Evolutionary conservation across 2,329 filamentous ascomycete species (phyloP).

Genomic region (Lanzia echinophila): DNA sequence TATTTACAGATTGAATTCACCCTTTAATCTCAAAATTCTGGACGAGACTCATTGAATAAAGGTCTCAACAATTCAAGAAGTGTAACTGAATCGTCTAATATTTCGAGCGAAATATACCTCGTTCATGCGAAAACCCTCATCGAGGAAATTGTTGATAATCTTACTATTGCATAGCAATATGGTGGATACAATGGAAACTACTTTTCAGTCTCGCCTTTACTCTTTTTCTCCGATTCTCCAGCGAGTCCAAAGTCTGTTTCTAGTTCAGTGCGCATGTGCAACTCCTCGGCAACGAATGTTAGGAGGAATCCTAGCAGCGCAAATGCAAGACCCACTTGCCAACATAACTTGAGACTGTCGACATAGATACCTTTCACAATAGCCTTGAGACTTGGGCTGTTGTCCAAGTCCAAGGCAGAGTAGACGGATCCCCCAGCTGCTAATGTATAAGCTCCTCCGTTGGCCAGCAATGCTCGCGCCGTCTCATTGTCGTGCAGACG

Average conservation of each 20-base stretch:
- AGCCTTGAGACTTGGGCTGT: neutral
- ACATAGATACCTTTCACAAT: neutral
- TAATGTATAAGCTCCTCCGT: neutral
- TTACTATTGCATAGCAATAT: too few relatives aligned
- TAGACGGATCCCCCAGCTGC: neutral
- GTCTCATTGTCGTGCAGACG: neutral
- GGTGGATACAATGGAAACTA: too few relatives aligned
- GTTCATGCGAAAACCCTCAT: too few relatives aligned
- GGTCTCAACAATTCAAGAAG: too few relatives aligned
- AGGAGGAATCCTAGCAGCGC: neutral
- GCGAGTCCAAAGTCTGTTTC: constrained; percentile 3
- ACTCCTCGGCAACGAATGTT: neutral
- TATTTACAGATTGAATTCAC: too few relatives aligned
- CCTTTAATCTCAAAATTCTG: too few relatives aligned
- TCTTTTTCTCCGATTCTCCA: too few relatives aligned
- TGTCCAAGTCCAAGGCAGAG: neutral
- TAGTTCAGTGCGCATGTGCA: constrained; percentile 6
- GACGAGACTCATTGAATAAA: too few relatives aligned
- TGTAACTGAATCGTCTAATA: too few relatives aligned
- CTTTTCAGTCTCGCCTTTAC: too few relatives aligned
- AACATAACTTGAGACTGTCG: neutral
- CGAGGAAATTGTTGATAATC: too few relatives aligned
- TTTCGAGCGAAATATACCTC: too few relatives aligned
- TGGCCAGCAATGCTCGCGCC: neutral
- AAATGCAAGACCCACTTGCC: constrained; percentile 2